Base-by-base conservation (phyloP, 768 basidiomycete species). In the Cubamyces sp. region DNA sequence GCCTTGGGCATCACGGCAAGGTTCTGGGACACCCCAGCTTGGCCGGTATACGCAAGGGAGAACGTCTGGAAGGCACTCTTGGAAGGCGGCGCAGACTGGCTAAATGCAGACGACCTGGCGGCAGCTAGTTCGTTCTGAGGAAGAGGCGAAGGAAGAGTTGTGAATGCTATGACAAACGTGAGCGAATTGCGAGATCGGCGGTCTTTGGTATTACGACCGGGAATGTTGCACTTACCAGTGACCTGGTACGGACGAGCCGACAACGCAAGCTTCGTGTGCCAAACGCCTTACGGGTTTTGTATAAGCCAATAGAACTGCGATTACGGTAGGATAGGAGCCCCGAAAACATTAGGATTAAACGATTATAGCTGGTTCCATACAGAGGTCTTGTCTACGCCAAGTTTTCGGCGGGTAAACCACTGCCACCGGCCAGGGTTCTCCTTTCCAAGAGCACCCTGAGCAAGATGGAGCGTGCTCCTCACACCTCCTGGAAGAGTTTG, bases 401-500 rank as follows among this genome's bases (percentile, higher is more conserved):
- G 68, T 52, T 74, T 75, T 37, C 64, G 67, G 40, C 73, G 70
- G 43, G 62, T 66, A 47, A 68, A 62, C 68, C 68, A 74, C 28
- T 59, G 57, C 43, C 61, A 66, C 1, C 63, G 60, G n/a, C 65
- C 49, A 19, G 60, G 54, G 5, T 56, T 34, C 21, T 65, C 59
- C 49, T 69, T 71, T 19, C 70, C 74, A 45, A 75, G 63, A 14
- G 77, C 77, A 48, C 86, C 88, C 67, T 80, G 81, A 30, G 84
- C 82, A 9, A 90, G 71, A 51, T 77, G 77, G 46, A 88, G 73
- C 11, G 83, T 84, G 46, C 83, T 79, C 43, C 81, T 79, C 26
- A 77, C 79, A 50, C 88, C 87, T 42, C 86, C 87, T 0, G 84
- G 83, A 18, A 79, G 74, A 21, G 81, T 81, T 62, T 85, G 81